Percentiles rank a stretch among this genome's conserved stretches.
Conservation (phyloP, 2,329 filamentous ascomycete genomes). For the Lachnellula willkommii region DNA sequence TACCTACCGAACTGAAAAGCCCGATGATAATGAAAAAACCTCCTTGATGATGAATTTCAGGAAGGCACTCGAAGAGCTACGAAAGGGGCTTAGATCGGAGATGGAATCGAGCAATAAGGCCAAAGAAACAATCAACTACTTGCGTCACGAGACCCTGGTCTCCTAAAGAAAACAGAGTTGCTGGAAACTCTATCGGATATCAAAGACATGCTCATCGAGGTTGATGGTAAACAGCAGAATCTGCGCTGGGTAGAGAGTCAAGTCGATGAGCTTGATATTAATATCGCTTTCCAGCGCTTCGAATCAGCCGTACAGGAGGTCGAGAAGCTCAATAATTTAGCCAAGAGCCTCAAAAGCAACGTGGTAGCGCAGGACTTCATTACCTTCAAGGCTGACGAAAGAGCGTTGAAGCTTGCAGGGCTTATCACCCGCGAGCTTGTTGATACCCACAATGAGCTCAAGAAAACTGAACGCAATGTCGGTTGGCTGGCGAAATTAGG, state of each 20-base stretch:
- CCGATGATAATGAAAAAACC: constrained; percentile 71
- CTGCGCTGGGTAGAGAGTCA: constrained; percentile 92
- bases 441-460: constrained; percentile 69
- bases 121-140: constrained; percentile 79
- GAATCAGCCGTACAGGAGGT: constrained; percentile 78
- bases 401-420: constrained; percentile 69
- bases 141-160: constrained; percentile 68
- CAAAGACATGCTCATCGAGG: constrained; percentile 87
- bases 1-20: constrained; percentile 86
- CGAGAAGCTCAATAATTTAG: constrained; percentile 77
- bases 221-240: constrained; percentile 94
- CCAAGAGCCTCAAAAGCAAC: constrained; percentile 78
- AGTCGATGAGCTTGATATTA: constrained; percentile 93
- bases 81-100: constrained; percentile 78
- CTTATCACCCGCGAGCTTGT: constrained; percentile 73
- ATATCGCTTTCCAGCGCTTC: constrained; percentile 85
- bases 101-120: constrained; percentile 81
- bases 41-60: constrained; percentile 82
- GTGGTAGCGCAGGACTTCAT: constrained; percentile 86
- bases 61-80: constrained; percentile 86
- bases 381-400: constrained; percentile 81
- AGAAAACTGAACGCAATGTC: constrained; percentile 74
- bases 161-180: constrained; percentile 73
- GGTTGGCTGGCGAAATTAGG: constrained; percentile 80
- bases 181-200: constrained; percentile 72